Conservation (phyloP, 257 asterid genomes). For the Apocynum venetum region DNA sequence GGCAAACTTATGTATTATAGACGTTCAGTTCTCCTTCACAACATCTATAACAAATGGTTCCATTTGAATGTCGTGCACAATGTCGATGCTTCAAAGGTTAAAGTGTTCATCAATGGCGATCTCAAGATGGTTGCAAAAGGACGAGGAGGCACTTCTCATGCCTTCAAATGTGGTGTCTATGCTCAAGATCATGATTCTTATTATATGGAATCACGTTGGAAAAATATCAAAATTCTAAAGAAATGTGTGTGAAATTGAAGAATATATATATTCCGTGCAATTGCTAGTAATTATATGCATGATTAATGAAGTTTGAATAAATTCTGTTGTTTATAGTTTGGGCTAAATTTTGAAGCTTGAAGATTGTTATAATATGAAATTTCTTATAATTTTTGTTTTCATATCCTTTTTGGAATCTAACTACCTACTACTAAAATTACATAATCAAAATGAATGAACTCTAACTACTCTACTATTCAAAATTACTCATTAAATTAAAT, state of each 20-base stretch:
- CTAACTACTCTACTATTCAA: too few species aligned
- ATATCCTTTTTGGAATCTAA: too few species aligned
- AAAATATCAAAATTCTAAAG: background rate
- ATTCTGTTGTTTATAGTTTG: too few species aligned
- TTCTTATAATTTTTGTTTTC: too few species aligned
- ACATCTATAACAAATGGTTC: background rate
- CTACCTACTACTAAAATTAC: too few species aligned
- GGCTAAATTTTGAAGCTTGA: too few species aligned
- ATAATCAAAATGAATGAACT: too few species aligned
- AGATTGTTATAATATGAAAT: too few species aligned
- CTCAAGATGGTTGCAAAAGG: background rate
- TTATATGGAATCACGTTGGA: slow-evolving; percentile 1
- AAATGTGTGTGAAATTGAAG: background rate
- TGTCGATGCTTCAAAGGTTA: background rate
- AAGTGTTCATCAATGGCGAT: background rate
- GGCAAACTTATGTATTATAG: background rate
- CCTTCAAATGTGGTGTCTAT: background rate
- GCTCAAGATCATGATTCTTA: background rate
- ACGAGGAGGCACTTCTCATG: background rate
- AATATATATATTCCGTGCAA: too few species aligned
- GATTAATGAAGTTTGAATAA: too few species aligned
- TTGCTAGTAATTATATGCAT: too few species aligned
- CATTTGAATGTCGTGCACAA: background rate
- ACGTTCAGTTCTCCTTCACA: background rate
- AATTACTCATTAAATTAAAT: too few species aligned